Base-by-base conservation (phyloP, 371 early-diverging fungal species). In the Apophysomyces sp. region DNA sequence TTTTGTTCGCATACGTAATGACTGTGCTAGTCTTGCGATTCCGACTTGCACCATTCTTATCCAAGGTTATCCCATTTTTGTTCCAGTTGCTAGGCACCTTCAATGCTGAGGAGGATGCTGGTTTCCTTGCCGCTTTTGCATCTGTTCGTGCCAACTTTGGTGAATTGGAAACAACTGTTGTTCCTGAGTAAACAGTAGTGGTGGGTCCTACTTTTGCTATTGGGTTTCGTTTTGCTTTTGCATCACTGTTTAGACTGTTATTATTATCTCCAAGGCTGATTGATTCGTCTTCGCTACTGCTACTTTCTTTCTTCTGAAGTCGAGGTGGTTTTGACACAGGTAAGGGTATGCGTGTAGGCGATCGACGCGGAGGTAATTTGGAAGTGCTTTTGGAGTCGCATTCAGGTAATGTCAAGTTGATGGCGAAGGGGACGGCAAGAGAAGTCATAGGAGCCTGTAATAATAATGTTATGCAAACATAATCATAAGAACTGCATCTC, bases 121-220 rank as follows among this genome's bases (percentile, higher is more conserved):
- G 49, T 21, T 44, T 44, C 24, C 49, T 9, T 21, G 21, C 8
- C 21, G 49, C 9, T 44, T 44, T 44, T 4, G 49, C 6, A 8
- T 44, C 49, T 4, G 49, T 21, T 18, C 18, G 49, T 21, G 21
- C 11, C 11, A 21, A 21, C 21, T 44, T 44, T 9, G 49, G 9
- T 21, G 24, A 0, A 26, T 16, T 21, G n/a, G 11, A 44, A 44
- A 21, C 24, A 44, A 21, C 21, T 7, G 49, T 21, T 4, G 63
- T 61, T 16, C 61, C 60, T 18, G 65, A 69, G 49, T 64, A 65
- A 1, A 69, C 69, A 1, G 69, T 62, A 1, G 68, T 68, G 3
- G 65, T 61, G 11, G 69, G 59, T 2, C 65, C 69, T 8, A 69
- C 51, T 30, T 69, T 69, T 31, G 65, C 62, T 12, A 55, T 21